phyloP scores from a whole-genome alignment of 2,329 filamentous ascomycete genomes.

The Gyromitra esculenta region DNA sequence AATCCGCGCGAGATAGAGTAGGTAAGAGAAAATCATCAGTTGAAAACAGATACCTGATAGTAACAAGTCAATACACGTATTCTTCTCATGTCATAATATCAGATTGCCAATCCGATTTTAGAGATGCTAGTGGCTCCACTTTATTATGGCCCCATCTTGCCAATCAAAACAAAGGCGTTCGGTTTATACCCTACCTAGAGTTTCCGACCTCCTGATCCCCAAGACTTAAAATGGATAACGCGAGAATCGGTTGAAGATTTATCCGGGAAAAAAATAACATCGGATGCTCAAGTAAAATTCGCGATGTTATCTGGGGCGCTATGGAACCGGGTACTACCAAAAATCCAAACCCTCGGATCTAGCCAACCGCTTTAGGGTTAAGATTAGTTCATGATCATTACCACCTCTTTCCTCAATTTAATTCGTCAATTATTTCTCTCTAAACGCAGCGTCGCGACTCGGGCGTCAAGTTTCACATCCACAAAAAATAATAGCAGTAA shows the following conservation, averaged over 20 bases:
- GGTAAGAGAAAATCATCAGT: constrained; percentile 25
- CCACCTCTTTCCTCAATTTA: background rate
- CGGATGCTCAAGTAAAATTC: background rate
- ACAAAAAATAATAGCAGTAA: background rate
- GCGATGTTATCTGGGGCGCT: background rate
- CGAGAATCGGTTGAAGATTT: background rate
- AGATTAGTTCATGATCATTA: background rate
- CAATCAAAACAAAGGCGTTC: background rate
- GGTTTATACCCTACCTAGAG: background rate
- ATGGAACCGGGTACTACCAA: background rate
- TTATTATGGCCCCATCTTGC: background rate
- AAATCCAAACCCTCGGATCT: background rate
- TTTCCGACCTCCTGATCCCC: background rate
- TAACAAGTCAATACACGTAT: constrained; percentile 12
- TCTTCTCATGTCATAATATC: constrained; percentile 19
- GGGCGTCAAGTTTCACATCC: background rate
- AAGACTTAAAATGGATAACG: background rate
- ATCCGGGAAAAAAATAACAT: background rate
- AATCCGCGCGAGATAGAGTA: constrained; percentile 21
- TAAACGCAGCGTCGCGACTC: background rate
- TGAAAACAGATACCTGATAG: background rate
- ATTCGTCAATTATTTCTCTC: background rate
- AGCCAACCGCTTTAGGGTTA: background rate
- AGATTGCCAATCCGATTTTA: background rate
- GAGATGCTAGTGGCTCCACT: too few species aligned